Evolutionary conservation across 345 rosid species (phyloP).

Genomic region (Jatropha curcas): DNA sequence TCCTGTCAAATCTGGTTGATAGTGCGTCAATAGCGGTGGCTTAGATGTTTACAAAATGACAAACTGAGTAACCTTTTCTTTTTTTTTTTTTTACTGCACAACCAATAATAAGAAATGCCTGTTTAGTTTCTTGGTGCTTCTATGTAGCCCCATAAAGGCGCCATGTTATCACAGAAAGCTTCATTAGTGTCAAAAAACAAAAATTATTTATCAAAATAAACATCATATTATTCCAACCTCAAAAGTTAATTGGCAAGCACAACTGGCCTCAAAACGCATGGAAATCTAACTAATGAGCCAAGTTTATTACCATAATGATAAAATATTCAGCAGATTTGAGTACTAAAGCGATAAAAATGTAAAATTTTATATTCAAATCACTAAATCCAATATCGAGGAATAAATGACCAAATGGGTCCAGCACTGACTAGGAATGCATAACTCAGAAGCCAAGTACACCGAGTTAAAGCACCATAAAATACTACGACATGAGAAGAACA

Average conservation of each 20-base stretch:
- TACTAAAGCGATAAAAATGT: neutral
- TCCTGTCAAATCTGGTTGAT: neutral
- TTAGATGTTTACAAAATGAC: slow-evolving; percentile 2
- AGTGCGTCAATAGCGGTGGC: no score
- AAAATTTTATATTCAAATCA: neutral
- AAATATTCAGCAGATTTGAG: neutral
- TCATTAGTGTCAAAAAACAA: neutral
- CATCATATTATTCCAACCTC: neutral
- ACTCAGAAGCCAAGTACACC: neutral
- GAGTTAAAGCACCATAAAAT: neutral
- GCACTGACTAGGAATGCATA: neutral
- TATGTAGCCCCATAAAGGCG: neutral
- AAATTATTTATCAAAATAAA: neutral
- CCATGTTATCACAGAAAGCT: neutral
- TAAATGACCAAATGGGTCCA: neutral
- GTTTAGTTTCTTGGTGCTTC: neutral
- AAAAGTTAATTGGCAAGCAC: neutral
- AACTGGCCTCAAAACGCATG: neutral
- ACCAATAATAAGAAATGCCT: neutral
- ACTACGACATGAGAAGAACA: neutral
- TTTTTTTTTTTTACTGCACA: neutral
- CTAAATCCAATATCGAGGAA: neutral
- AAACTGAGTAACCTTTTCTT: neutral
- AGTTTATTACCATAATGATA: neutral
- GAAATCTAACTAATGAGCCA: neutral